Base-by-base conservation (phyloP, 352 stramenopile genomes). In the Globisporangium emineosum region DNA sequence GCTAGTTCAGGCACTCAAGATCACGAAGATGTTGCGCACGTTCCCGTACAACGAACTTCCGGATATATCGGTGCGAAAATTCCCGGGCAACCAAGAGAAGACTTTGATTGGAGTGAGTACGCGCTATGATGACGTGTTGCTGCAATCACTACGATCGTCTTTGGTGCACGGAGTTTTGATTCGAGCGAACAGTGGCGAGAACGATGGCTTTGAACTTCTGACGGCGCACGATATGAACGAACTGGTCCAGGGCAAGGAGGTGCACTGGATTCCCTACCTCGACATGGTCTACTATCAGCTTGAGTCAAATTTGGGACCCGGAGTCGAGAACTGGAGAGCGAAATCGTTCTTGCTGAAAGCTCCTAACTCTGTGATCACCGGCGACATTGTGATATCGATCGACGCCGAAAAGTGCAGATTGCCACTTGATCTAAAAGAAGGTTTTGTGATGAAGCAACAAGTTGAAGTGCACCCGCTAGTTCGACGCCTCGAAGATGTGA, bases 21-120 rank as follows among this genome's bases (percentile, higher is more conserved):
- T 77, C 59, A 72, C 75, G 19, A 83, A 85, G 49, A 79, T 81
- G 63, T 59, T 93, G 30, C 57, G 68, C n/a, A 68, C 65, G n/a
- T 91, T 93, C n/a, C 66, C 75, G 12, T 93, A 83, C 47, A 59
- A 79, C 19, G 83, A 93, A 21, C 69, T 90, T 19, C 83, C 83
- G 0, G 71, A 87, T 30, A 57, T 93, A 0, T 70, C 79, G 65
- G 62, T 91, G 25, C 69, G 77, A 3, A 76, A 75, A 55, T 64
- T 80, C 0, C 71, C 71, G 5, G 75, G 77, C 9, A 77, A 75
- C 37, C 47, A 73, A 15, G 78, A 82, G 5, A 68, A 71, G 4
- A 81, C 78, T 9, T 60, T 93, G 10, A 58, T 83, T 4, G 68
- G 64, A 5, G 77, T 89, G 1, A 62, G 60, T 21, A 75, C 79